Evolutionary conservation across 768 basidiomycete species (phyloP).

Genomic region (Lactarius evosmus): DNA sequence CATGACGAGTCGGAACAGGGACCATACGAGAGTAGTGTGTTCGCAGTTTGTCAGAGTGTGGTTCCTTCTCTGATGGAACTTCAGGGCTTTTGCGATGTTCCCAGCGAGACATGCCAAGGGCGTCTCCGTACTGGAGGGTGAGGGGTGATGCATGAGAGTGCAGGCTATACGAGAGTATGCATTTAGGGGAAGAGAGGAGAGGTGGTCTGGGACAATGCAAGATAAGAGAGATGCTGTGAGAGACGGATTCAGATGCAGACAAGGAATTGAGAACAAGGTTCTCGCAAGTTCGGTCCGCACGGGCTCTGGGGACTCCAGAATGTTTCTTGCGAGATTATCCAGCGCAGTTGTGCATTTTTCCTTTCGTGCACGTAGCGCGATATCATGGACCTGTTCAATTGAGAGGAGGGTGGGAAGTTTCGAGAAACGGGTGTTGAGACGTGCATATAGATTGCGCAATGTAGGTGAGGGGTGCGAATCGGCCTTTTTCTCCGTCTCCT

Average conservation of each 20-base stretch:
- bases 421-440: conserved; percentile 5
- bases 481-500: conserved; percentile 8
- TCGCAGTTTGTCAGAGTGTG: neutral
- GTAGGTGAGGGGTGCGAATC: neutral
- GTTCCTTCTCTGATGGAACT: neutral
- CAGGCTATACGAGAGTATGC: conserved; percentile 33
- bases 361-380: conserved; percentile 35
- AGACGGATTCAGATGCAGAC: conserved; percentile 6
- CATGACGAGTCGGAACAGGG: conserved; percentile 44
- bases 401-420: conserved; percentile 21
- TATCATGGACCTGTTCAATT: conserved; percentile 30
- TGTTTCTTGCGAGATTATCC: conserved; percentile 42
- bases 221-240: conserved; percentile 13
- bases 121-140: conserved; percentile 24
- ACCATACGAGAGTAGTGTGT: conserved; percentile 32
- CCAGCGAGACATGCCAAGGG: neutral
- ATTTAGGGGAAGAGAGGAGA: conserved; percentile 34
- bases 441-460: conserved; percentile 1
- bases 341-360: conserved; percentile 35
- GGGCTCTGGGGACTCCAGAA: conserved; percentile 34
- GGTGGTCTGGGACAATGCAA: conserved; percentile 26
- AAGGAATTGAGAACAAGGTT: conserved; percentile 15
- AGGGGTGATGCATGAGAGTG: conserved; percentile 40
- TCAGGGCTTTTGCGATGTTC: conserved; percentile 12
- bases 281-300: conserved; percentile 12